Conservation (phyloP, 768 basidiomycete species). For the Podaxis sp. region DNA sequence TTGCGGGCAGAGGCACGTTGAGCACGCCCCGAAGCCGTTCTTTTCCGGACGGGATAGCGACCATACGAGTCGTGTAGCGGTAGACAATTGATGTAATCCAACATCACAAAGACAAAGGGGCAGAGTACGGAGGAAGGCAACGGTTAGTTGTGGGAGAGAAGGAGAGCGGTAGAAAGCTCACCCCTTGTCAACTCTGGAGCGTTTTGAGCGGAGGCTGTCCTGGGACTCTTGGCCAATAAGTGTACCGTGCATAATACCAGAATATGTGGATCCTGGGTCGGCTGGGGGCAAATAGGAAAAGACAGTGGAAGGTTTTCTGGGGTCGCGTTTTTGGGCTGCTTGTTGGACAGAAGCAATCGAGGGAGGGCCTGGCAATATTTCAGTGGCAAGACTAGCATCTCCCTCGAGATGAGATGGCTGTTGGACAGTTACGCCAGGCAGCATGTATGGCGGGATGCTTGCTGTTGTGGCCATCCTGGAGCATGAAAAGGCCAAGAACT, state of each 20-base stretch:
- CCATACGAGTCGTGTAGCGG: slow-evolving; percentile 18
- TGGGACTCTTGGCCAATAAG: slow-evolving; percentile 63
- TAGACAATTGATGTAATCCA: slow-evolving; percentile 23
- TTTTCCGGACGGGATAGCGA: slow-evolving; percentile 31
- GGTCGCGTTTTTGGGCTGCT: slow-evolving; percentile 73
- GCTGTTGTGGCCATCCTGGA: slow-evolving; percentile 71
- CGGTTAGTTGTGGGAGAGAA: slow-evolving; percentile 21
- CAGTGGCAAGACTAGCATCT: slow-evolving; percentile 80
- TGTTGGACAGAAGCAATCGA: slow-evolving; percentile 71
- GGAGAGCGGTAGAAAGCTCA: slow-evolving; percentile 38
- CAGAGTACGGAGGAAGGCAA: slow-evolving; percentile 18
- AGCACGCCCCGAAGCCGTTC: slow-evolving; percentile 63
- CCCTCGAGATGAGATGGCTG: slow-evolving; percentile 83
- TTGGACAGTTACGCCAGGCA: slow-evolving; percentile 68
- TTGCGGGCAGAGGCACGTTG: slow-evolving; percentile 72
- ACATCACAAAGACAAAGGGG: slow-evolving; percentile 18
- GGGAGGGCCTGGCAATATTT: slow-evolving; percentile 88
- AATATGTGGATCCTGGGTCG: slow-evolving; percentile 89
- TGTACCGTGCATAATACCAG: slow-evolving; percentile 69
- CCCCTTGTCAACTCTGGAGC: slow-evolving; percentile 73
- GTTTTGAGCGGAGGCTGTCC: slow-evolving; percentile 70
- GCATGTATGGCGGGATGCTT: slow-evolving; percentile 68
- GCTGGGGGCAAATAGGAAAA: slow-evolving; percentile 81
- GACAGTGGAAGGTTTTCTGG: slow-evolving; percentile 67
- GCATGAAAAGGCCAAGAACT: slow-evolving; percentile 23